A percentile compares a stretch with the other conserved stretches of the same genome.
Evolutionary conservation across 1,284 basidiomycete species (phyloP).

Genomic region (Singerocomus inundabilis): DNA sequence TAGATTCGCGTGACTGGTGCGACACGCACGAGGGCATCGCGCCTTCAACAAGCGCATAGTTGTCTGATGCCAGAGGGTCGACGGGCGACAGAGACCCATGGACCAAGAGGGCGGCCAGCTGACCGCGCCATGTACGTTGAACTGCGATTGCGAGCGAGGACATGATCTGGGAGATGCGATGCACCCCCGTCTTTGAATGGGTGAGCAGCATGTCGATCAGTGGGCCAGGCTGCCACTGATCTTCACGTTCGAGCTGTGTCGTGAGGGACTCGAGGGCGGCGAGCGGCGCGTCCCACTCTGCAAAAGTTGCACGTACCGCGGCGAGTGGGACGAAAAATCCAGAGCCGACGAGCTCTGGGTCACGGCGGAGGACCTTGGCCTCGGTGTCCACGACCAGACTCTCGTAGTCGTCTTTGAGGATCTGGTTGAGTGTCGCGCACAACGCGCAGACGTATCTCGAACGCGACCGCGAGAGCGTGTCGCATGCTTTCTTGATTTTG

Average conservation of each 20-base stretch:
- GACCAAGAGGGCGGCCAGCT: constrained; percentile 74
- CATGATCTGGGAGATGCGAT: constrained; percentile 70
- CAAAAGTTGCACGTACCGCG: constrained; percentile 75
- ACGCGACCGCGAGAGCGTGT: constrained; percentile 51
- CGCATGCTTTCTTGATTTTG: constrained; percentile 59
- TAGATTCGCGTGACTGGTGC: constrained; percentile 70
- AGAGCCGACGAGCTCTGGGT: constrained; percentile 67
- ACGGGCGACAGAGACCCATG: constrained; percentile 65
- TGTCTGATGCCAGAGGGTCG: constrained; percentile 58
- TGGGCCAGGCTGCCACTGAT: constrained; percentile 67
- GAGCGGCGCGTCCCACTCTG: constrained; percentile 82
- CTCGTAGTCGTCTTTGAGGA: constrained; percentile 79
- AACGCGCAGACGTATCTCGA: constrained; percentile 79
- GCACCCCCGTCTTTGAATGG: constrained; percentile 72
- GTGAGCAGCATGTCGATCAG: constrained; percentile 74
- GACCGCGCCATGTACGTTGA: constrained; percentile 77
- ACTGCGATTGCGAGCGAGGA: constrained; percentile 65
- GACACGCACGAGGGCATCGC: constrained; percentile 76
- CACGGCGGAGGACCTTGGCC: constrained; percentile 69
- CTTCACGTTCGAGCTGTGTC: constrained; percentile 53
- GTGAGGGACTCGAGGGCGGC: constrained; percentile 64
- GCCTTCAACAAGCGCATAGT: constrained; percentile 55
- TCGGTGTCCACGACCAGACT: constrained; percentile 78
- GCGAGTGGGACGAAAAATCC: constrained; percentile 83
- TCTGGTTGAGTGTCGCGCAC: constrained; percentile 66